These are phyloP conservation scores for Adansonia digitata DNA, from an alignment of 345 rosid species.

Conservation along the genomic window DNA sequence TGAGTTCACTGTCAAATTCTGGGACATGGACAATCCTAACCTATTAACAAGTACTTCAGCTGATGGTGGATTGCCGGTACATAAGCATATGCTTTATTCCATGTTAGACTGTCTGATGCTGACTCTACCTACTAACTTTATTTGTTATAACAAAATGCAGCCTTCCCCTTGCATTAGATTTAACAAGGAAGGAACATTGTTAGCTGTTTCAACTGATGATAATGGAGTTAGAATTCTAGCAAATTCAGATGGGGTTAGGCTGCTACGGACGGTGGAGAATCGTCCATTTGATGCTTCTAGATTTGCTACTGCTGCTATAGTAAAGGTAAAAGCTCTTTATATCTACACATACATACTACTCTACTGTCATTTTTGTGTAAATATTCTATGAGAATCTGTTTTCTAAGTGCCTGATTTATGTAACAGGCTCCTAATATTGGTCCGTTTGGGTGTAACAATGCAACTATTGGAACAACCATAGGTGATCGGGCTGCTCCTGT, in stretches of 20 bases:
- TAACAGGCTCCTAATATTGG: constrained; percentile 43
- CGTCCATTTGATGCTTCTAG: constrained; percentile 83
- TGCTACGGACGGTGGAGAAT: constrained; percentile 58
- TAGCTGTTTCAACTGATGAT: constrained; percentile 82
- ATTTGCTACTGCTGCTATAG: constrained; percentile 49
- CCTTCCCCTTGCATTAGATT: constrained; percentile 74
- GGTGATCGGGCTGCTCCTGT: constrained; percentile 47
- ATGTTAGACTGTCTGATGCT: constrained; percentile 8
- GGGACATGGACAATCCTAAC: constrained; percentile 74
- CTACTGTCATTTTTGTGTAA: neutral
- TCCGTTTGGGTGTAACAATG: constrained; percentile 45
- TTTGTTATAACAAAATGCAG: constrained; percentile 38
- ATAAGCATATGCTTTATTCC: constrained; percentile 3
- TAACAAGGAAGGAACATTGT: constrained; percentile 70
- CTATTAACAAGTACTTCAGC: constrained; percentile 58
- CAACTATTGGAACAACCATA: constrained; percentile 46
- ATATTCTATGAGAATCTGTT: neutral
- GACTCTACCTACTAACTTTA: constrained; percentile 9
- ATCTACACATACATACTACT: neutral
- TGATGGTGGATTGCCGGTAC: constrained; percentile 81
- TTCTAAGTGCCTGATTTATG: constrained; percentile 14
- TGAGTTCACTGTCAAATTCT: constrained; percentile 65
- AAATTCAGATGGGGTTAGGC: constrained; percentile 64
- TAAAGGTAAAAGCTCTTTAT: constrained; percentile 44
- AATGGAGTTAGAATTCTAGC: constrained; percentile 72